phyloP scores from a whole-genome alignment of 2,329 filamentous ascomycete species.

The Cytospora piceae region DNA sequence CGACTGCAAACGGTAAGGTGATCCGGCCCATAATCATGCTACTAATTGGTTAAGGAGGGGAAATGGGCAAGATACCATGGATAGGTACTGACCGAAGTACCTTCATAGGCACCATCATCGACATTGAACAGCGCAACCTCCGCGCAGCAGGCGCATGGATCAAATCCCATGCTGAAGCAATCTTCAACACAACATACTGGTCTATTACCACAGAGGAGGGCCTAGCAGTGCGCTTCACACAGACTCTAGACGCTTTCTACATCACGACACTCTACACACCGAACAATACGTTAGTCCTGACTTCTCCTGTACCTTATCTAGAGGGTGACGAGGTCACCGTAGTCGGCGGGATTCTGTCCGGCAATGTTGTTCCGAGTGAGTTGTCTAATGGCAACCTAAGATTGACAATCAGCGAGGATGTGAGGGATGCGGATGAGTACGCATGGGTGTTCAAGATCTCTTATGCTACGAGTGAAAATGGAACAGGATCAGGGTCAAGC shows the following conservation, averaged over 20 bases:
- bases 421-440: slow-evolving; percentile 43
- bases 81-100: background rate
- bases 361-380: slow-evolving; percentile 32
- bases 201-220: slow-evolving; percentile 49
- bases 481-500: background rate
- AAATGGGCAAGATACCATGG: too few relatives aligned
- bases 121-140: slow-evolving; percentile 44
- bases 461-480: slow-evolving; percentile 24
- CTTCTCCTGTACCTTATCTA: slow-evolving; percentile 51
- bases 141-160: slow-evolving; percentile 59
- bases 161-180: slow-evolving; percentile 54
- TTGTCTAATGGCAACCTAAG: slow-evolving; percentile 35
- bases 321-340: slow-evolving; percentile 51
- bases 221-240: slow-evolving; percentile 53
- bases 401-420: slow-evolving; percentile 39
- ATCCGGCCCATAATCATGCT: too few relatives aligned
- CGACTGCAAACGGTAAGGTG: slow-evolving; percentile 30
- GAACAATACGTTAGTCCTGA: slow-evolving; percentile 44
- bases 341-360: slow-evolving; percentile 41
- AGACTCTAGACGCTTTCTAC: slow-evolving; percentile 57
- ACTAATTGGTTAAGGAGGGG: background rate
- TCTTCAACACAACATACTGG: slow-evolving; percentile 63
- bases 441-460: slow-evolving; percentile 43
- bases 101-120: slow-evolving; percentile 22
- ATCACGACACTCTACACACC: slow-evolving; percentile 50